Evolutionary conservation across 1,284 basidiomycete species (phyloP).

Genomic region (Ustilago crameri): DNA sequence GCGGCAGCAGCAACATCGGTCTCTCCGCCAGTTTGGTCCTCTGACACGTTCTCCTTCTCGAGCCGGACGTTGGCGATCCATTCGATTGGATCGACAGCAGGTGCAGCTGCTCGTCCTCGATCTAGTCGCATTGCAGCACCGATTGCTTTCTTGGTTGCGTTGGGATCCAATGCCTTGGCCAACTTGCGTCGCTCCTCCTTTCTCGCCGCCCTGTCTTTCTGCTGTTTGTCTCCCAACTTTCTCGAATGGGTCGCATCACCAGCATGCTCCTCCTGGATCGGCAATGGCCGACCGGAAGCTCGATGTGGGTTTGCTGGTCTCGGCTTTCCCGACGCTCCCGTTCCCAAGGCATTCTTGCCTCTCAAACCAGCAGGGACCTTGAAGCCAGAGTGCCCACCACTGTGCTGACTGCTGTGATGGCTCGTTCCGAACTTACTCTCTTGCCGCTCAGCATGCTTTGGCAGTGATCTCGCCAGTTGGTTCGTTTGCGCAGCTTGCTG

Average conservation of each 20-base stretch:
- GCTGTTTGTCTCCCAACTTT: slow-evolving; percentile 16
- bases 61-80: slow-evolving; percentile 58
- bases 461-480: slow-evolving; percentile 37
- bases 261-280: slow-evolving; percentile 38
- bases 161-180: slow-evolving; percentile 11
- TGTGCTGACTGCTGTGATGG: slow-evolving; percentile 40
- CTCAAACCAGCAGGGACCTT: slow-evolving; percentile 30
- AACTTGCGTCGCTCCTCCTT: slow-evolving; percentile 22
- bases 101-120: slow-evolving; percentile 29
- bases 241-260: slow-evolving; percentile 12
- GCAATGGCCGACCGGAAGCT: slow-evolving; percentile 23
- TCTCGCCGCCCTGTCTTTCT: slow-evolving; percentile 15
- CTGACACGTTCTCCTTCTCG: slow-evolving; percentile 37
- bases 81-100: slow-evolving; percentile 49
- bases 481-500: slow-evolving; percentile 11
- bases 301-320: slow-evolving; percentile 10
- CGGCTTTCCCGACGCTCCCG: slow-evolving; percentile 9
- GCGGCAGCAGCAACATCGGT: background rate
- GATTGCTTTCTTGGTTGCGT: slow-evolving; percentile 14
- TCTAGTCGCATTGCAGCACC: slow-evolving; percentile 49
- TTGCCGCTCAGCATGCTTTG: slow-evolving; percentile 24
- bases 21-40: slow-evolving; percentile 25
- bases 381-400: slow-evolving; percentile 39
- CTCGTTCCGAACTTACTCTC: slow-evolving; percentile 16
- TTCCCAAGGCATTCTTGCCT: slow-evolving; percentile 7